Percentiles rank a stretch among this genome's conserved stretches.
Evolutionary conservation across 495 filamentous ascomycete genomes (phyloP).

Genomic region (Xylaria bambusicola): DNA sequence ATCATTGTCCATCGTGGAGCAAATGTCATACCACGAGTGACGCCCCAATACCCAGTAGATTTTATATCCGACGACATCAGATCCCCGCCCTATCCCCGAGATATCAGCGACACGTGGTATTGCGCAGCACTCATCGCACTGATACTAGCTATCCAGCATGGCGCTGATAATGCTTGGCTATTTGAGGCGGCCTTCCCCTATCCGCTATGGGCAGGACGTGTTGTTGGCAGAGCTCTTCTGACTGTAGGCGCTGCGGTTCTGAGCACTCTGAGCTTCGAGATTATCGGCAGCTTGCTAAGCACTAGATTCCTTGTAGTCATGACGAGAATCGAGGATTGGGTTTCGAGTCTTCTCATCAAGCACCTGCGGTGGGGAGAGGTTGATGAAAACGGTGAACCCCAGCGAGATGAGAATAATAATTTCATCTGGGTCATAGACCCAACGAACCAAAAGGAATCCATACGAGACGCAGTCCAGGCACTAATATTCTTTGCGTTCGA

Average conservation of each 20-base stretch:
- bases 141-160: constrained; percentile 12
- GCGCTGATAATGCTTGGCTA: constrained; percentile 20
- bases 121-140: constrained; percentile 18
- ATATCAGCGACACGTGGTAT: constrained; percentile 18
- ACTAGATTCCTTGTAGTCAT: background rate
- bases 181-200: constrained; percentile 4
- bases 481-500: constrained; percentile 4
- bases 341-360: constrained; percentile 13
- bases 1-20: constrained; percentile 24
- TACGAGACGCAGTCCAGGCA: background rate
- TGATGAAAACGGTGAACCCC: constrained; percentile 1
- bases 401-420: constrained; percentile 3
- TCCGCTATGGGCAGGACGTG: constrained; percentile 16
- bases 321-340: background rate
- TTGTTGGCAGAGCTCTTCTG: constrained; percentile 15
- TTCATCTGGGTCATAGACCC: constrained; percentile 9
- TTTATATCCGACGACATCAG: constrained; percentile 4
- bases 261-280: constrained; percentile 27
- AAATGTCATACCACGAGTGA: background rate
- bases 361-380: constrained; percentile 18
- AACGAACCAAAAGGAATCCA: constrained; percentile 1
- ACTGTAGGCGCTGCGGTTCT: constrained; percentile 20
- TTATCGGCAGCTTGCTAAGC: constrained; percentile 10
- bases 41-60: background rate
- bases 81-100: constrained; percentile 24